Base-by-base conservation (phyloP, 2,329 filamentous ascomycete species). In the Myriosclerotinia scirpicola region DNA sequence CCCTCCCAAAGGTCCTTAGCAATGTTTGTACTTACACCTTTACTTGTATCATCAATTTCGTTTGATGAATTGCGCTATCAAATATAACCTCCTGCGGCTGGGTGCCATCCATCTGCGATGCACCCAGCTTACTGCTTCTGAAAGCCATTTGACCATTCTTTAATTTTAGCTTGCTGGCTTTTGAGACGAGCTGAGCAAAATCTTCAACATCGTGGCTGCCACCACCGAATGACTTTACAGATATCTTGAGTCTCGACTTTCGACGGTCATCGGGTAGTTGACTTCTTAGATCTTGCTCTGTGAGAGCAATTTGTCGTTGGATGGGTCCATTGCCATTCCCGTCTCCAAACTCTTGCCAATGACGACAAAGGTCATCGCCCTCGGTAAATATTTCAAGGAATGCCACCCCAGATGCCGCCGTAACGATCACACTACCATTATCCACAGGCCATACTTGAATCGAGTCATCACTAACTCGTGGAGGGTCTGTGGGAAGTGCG, bases 381-480 rank as follows among this genome's bases (percentile, higher is more conserved):
- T 93, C 90, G 0, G 84, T 81, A 73, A 86, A 93, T 11, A 98
- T 85, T 77, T 98, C 94, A 14, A 97, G 82, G 77, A 91, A 96
- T 0, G 92, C 88, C 56, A 98, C 85, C 0, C 94, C 95, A 0
- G 92, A 90, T 1, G 89, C 83, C 3, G 94, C 91, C 52, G 90
- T 93, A 22, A 93, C 83, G 53, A 95, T 80, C 17, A 95, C 85
- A 65, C 88, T 89, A 14, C 89, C 87, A 68, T 87, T 87, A 67
- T 96, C 93, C 0, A 94, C 87, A 0, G 90, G 87, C 88, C 92
- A 98, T 0, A 91, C 91, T 74, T 96, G 92, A 1, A 97, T 85
- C 70, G 91, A 93, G 46, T 86, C 85, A 72, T 97, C 93, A 1
- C 83, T 79, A 69, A 82, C 84, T 50, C 85, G 76, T 20, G 84